Percentiles rank a stretch among this genome's conserved stretches.
These are phyloP conservation scores for Hypoxylon sp. DNA, from an alignment of 2,329 filamentous ascomycete species.

Conservation along the genomic window DNA sequence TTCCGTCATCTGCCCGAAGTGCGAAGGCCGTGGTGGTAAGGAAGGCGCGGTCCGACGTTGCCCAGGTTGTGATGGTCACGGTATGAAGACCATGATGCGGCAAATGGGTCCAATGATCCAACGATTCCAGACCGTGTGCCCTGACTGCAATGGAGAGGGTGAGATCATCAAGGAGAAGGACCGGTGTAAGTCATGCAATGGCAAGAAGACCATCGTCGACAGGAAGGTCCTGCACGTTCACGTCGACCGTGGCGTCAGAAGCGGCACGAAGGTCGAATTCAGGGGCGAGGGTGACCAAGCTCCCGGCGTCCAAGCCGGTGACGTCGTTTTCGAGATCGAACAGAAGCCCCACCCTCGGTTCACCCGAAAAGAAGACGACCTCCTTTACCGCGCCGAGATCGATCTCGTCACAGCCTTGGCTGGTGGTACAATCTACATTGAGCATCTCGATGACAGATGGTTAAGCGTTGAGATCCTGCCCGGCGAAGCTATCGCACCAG, in stretches of 20 bases:
- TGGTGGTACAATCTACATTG: conserved; percentile 89
- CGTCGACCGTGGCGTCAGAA: conserved; percentile 93
- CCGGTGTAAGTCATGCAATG: conserved; percentile 94
- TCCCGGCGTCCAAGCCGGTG: conserved; percentile 91
- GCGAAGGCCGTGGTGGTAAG: conserved; percentile 94
- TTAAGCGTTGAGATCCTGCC: conserved; percentile 91
- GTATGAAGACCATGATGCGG: conserved; percentile 99
- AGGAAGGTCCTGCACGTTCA: conserved; percentile 98
- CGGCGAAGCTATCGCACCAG: conserved; percentile 92
- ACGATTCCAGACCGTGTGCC: conserved; percentile 98
- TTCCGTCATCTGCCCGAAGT: conserved; percentile 95
- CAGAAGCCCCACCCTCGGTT: conserved; percentile 98
- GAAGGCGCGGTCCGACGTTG: conserved; percentile 97
- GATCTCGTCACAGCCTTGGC: conserved; percentile 95
- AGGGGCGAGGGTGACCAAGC: conserved; percentile 96
- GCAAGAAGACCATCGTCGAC: conserved; percentile 98
- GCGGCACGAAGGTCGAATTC: conserved; percentile 97
- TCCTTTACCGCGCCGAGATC: conserved; percentile 95
- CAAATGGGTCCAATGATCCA: conserved; percentile 99
- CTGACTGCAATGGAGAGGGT: conserved; percentile 96
- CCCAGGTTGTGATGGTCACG: conserved; percentile 87
- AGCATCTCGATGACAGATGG: conserved; percentile 98
- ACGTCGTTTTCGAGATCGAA: conserved; percentile 98
- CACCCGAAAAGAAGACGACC: conserved; percentile 94
- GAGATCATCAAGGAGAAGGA: conserved; percentile 98